Conservation (phyloP, 768 basidiomycete genomes). For the Calocera viscosa region DNA sequence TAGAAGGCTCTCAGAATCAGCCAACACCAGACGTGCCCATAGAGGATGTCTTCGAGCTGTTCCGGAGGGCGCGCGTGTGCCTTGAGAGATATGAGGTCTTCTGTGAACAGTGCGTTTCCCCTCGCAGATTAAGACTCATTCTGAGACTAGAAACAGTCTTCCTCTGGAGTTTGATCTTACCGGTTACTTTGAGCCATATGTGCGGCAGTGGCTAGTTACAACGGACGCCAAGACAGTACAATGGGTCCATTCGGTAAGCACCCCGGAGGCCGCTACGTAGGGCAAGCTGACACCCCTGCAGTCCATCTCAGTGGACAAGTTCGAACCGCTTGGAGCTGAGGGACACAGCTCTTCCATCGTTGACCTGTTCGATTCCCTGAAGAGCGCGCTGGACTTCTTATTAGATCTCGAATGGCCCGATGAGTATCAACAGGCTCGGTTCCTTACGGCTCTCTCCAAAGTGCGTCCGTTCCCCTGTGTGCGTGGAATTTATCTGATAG, state of each 20-base stretch:
- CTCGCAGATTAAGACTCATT: conserved; percentile 8
- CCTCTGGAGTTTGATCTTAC: conserved; percentile 54
- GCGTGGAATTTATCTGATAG: not conserved
- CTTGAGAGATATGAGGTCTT: conserved; percentile 74
- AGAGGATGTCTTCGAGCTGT: conserved; percentile 79
- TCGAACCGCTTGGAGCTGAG: conserved; percentile 62
- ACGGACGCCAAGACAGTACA: conserved; percentile 82
- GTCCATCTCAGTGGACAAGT: conserved; percentile 79
- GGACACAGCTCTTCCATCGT: conserved; percentile 95
- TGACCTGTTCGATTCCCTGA: conserved; percentile 87
- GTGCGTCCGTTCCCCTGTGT: conserved; percentile 33
- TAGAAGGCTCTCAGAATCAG: conserved; percentile 74
- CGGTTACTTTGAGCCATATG: conserved; percentile 75
- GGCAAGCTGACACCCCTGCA: conserved; percentile 24
- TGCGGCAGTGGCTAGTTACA: conserved; percentile 75
- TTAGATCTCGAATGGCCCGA: conserved; percentile 89
- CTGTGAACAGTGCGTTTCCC: conserved; percentile 50
- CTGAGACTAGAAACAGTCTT: conserved; percentile 31
- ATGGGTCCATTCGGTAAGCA: conserved; percentile 83
- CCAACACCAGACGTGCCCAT: conserved; percentile 80
- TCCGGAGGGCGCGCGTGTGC: conserved; percentile 61
- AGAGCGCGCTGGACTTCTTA: conserved; percentile 79
- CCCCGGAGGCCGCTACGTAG: not conserved
- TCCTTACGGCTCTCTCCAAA: conserved; percentile 80
- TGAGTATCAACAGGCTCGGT: conserved; percentile 73